Base-by-base conservation (phyloP, 129 eudicot genomes). In the Flaveria linearis region DNA sequence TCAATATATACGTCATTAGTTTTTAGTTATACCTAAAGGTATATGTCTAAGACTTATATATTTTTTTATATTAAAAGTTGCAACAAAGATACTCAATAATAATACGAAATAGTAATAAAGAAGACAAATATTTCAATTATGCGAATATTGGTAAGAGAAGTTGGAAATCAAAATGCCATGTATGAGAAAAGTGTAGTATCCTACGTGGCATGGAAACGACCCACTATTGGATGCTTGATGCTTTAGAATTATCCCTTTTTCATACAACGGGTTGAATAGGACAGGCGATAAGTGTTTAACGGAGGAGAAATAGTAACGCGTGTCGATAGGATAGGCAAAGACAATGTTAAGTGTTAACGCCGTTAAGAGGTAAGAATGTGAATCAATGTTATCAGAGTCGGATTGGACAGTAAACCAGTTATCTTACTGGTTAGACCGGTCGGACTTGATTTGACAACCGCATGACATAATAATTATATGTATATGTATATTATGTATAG, bases 191-290 rank as follows among this genome's bases (percentile, higher is more conserved):
- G 50, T n/a, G 85, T 50, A 41, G 5, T 45, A 74, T 83, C 84
- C 55, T 13, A 86, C 70, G 79, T 76, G 90, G 83, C 67, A 73
- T 9, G 57, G 26, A 17, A 25, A 64, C 66, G 69, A 50, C 39
- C 68, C 30, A 65, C 49, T 62, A 83, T 83, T 73, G 89, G 84
- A 74, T 46, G 55, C 82, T 79, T 82, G 82, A 82, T 79, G 42
- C 76, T 53, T 49, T 63, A 42, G 52, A 53, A 74, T 85, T 82
- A 74, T 75, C 84, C 72, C 46, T 39, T 69, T 39, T 53, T 26
- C 26, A 16, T 45, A 45, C 7, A 43, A 56, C 25, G 46, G 70
- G 20, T 33, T 76, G 69, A 61, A 26, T 7, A 82, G 22, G 84
- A 82, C 82, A 63, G 75, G 82, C 80, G 86, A 79, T 85, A 79